These are phyloP conservation scores for Orbilia oligospora DNA, from an alignment of 2,329 filamentous ascomycete species.

Conservation along the genomic window DNA sequence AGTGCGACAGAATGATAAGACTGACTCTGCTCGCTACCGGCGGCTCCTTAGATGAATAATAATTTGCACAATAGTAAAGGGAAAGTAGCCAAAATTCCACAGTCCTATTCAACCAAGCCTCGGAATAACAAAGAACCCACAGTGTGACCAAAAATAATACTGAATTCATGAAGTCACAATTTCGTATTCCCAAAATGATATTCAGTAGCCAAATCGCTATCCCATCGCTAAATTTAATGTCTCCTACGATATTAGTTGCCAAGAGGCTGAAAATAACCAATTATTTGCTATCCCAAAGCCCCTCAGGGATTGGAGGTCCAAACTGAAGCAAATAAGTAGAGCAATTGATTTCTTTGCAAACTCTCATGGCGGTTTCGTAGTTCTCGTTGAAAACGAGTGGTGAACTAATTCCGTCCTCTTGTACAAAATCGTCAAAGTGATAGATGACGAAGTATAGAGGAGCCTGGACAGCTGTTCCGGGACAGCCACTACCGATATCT, in stretches of 20 bases:
- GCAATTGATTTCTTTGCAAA: conserved; percentile 11
- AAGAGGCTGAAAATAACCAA: neutral
- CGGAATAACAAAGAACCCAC: neutral
- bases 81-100: neutral
- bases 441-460: conserved; percentile 8
- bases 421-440: neutral
- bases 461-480: neutral
- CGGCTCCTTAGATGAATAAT: no score
- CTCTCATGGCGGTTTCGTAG: conserved; percentile 5
- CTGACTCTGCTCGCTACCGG: neutral
- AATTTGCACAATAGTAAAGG: neutral
- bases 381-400: neutral
- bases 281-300: neutral
- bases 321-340: conserved; percentile 3
- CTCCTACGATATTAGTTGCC: neutral
- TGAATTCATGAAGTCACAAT: neutral
- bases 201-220: neutral
- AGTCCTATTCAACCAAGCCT: neutral
- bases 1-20: no score
- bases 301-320: neutral
- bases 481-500: neutral
- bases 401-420: neutral
- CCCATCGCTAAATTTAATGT: neutral
- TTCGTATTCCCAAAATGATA: neutral
- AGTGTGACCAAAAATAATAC: neutral